Evolutionary conservation across 2,329 filamentous ascomycete species (phyloP), one percentile per base, ranked within the genome.

Genomic region (Fusarium hostae): DNA sequence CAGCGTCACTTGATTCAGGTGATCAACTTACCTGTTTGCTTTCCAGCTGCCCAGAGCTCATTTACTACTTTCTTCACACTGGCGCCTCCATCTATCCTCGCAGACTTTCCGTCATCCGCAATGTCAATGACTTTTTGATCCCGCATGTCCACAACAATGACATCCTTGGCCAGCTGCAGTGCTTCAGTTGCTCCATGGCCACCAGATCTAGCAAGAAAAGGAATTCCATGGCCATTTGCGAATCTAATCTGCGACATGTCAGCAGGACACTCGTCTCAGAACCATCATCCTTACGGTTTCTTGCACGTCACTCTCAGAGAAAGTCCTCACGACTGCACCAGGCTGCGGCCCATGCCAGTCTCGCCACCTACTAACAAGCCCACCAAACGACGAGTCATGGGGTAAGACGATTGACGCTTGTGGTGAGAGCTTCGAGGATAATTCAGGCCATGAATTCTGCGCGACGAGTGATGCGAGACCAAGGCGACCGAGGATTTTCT

Each of bases 261-360:
- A 70, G 35, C 3, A 4, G 2, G 0, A 2, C 3, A 3, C 15
- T n/a, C 3, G 6, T 8, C 3, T 9, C 35, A 6, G n/a, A 4
- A 4, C 16, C 15, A 10, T 9, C 6, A 6, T 4, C 3, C 59
- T 28, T 30, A 66, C 70, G 6, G 71, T 63, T 44, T 73, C 68
- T 12, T 69, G 71, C 5, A 73, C 68, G 26, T 73, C 71, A 7
- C 10, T 37, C 37, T 73, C 71, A 0, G 58, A 64, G 4, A 66
- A 55, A 2, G 41, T 59, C 18, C 37, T 45, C 15, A 73, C 71
- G 1, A 73, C 44, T 1, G 48, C 67, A 6, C 58, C 43, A 8
- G 45, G 67, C 1, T 66, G 41, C 2, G 71, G 71, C 0, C 64
- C 68, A 54, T 73, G 60, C 70, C 70, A 73, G 12, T 73, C 70